Percentiles rank a stretch among this genome's conserved stretches.
Evolutionary conservation across 805 yeast genomes (phyloP).

Genomic region (Clavispora vitiphila): DNA sequence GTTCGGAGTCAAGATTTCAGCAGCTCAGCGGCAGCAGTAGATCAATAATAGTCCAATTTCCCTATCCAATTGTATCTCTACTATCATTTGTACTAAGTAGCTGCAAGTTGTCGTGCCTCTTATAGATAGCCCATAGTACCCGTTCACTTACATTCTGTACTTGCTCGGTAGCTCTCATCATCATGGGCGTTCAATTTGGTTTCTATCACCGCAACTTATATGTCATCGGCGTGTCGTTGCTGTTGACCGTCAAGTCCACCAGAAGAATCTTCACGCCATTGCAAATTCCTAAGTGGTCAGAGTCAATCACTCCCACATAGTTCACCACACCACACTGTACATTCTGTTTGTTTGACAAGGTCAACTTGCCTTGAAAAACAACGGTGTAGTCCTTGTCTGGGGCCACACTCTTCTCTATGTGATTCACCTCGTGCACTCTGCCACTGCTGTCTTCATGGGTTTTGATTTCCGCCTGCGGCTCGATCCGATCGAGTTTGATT

Average conservation of each 20-base stretch:
- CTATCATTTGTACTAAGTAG: too few species aligned
- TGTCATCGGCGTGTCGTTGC: constrained; percentile 4
- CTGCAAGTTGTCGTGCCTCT: too few species aligned
- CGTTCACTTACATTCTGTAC: too few species aligned
- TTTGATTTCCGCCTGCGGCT: constrained; percentile 17
- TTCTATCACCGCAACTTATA: constrained; percentile 6
- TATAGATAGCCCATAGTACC: too few species aligned
- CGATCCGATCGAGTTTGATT: constrained; percentile 22
- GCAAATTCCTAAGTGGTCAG: constrained; percentile 26
- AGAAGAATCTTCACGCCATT: constrained; percentile 26
- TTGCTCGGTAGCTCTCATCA: too few species aligned
- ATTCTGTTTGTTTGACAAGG: constrained; percentile 16
- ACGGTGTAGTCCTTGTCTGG: constrained; percentile 19
- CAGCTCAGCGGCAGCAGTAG: too few species aligned
- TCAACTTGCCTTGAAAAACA: constrained; percentile 21
- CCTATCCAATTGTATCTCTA: too few species aligned
- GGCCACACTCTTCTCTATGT: constrained; percentile 1
- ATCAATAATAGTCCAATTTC: too few species aligned
- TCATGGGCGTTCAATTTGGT: too few species aligned
- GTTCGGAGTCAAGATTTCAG: too few species aligned
- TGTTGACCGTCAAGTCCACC: constrained; percentile 15
- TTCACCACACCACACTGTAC: constrained; percentile 14
- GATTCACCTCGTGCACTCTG: constrained; percentile 22
- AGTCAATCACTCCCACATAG: constrained; percentile 28
- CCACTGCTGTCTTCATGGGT: constrained; percentile 25